phyloP scores from a whole-genome alignment of 2,329 filamentous ascomycete species.

The Cladosporium colombiae region DNA sequence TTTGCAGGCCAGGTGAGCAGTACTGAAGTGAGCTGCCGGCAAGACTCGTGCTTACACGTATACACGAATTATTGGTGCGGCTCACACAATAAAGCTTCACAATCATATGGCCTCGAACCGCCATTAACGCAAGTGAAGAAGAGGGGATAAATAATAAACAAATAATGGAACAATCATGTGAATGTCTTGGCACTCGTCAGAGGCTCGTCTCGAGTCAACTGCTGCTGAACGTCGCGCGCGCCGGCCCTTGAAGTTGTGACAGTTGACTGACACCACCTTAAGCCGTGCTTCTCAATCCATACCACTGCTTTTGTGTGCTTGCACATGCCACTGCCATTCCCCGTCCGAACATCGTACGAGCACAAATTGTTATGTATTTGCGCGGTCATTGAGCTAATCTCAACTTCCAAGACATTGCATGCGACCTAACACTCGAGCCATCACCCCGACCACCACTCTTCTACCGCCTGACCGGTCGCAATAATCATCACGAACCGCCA shows the following conservation, averaged over 20 bases:
- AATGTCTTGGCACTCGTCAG: slow-evolving; percentile 15
- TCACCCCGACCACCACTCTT: background rate
- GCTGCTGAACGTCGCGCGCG: slow-evolving; percentile 1
- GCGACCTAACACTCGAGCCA: background rate
- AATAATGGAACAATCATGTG: slow-evolving; percentile 4
- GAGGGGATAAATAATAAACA: background rate
- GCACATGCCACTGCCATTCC: background rate
- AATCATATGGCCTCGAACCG: background rate
- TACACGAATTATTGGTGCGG: background rate
- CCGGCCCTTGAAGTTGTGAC: slow-evolving; percentile 5
- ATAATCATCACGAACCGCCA: background rate
- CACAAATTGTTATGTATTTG: no score
- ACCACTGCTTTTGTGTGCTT: background rate
- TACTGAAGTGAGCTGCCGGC: background rate
- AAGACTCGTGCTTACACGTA: background rate
- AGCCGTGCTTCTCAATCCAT: background rate
- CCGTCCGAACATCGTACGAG: background rate
- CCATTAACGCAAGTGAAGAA: background rate
- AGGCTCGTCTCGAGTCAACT: slow-evolving; percentile 11
- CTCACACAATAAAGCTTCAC: background rate
- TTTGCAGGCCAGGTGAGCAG: background rate
- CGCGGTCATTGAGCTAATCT: background rate
- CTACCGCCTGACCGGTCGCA: background rate
- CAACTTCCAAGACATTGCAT: background rate
- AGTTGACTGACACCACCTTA: background rate